phyloP scores from a whole-genome alignment of 495 filamentous ascomycete genomes.

The Penicillium salamii region DNA sequence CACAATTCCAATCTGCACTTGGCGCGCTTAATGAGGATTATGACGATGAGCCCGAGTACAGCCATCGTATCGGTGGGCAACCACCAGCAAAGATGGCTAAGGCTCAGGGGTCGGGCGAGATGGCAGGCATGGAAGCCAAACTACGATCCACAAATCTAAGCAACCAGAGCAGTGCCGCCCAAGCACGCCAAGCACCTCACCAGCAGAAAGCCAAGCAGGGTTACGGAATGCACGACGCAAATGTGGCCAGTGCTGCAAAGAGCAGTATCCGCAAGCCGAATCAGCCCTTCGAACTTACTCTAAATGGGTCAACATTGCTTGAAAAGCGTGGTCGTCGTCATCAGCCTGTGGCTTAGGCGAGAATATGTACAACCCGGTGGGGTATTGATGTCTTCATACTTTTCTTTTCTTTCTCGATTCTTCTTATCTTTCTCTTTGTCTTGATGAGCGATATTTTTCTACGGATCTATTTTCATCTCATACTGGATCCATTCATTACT shows the following conservation, averaged over 20 bases:
- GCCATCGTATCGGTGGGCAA: conserved; percentile 37
- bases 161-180: conserved; percentile 49
- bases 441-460: conserved; percentile 8
- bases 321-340: conserved; percentile 62
- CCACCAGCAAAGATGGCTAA: conserved; percentile 69
- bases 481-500: neutral
- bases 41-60: conserved; percentile 54
- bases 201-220: conserved; percentile 54
- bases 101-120: conserved; percentile 49
- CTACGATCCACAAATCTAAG: conserved; percentile 78
- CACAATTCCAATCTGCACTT: conserved; percentile 49
- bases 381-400: conserved; percentile 10
- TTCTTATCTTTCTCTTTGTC: neutral
- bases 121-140: conserved; percentile 78
- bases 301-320: conserved; percentile 85
- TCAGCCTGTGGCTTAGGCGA: conserved; percentile 28
- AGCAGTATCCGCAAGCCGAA: conserved; percentile 66
- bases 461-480: conserved; percentile 5
- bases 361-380: neutral
- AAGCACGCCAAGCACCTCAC: conserved; percentile 55
- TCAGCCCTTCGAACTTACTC: conserved; percentile 79
- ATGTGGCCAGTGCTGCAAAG: conserved; percentile 75
- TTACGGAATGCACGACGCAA: conserved; percentile 78
- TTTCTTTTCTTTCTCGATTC: no score
- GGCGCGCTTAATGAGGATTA: conserved; percentile 70